Evolutionary conservation across 2,329 filamentous ascomycete genomes (phyloP).

Genomic region (Podosphaera xanthii): DNA sequence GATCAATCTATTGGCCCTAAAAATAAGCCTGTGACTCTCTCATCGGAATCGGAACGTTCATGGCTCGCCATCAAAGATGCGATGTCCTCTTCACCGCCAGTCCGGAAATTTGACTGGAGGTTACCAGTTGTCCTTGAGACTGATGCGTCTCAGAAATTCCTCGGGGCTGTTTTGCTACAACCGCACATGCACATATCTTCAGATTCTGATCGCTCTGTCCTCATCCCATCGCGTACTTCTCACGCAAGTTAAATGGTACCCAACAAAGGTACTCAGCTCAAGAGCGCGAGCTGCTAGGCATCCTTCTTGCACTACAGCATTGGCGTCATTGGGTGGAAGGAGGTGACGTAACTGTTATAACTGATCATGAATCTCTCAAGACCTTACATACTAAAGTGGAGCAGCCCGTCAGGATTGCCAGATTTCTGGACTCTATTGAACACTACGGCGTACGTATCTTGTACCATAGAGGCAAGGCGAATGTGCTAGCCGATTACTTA

Average conservation of each 20-base stretch:
- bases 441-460: not conserved
- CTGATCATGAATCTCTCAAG: not conserved
- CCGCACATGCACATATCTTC: not conserved
- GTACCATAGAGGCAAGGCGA: too few relatives aligned
- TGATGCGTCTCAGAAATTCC: not conserved
- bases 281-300: not conserved
- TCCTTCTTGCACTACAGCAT: not conserved
- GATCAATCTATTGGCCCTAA: not conserved
- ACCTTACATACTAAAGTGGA: not conserved
- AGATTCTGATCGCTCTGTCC: not conserved
- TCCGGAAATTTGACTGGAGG: not conserved
- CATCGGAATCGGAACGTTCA: not conserved
- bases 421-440: not conserved
- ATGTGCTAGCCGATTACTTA: too few relatives aligned
- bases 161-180: not conserved
- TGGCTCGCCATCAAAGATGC: not conserved
- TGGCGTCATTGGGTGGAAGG: not conserved
- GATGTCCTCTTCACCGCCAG: not conserved
- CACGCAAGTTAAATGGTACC: not conserved
- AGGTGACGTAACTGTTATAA: not conserved
- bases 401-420: not conserved
- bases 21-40: not conserved
- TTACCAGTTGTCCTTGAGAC: not conserved
- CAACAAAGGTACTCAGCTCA: not conserved
- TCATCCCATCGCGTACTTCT: not conserved